Evolutionary conservation across 805 yeast genomes (phyloP), one percentile per base, ranked within the genome.

Genomic region (Priceomyces carsonii): DNA sequence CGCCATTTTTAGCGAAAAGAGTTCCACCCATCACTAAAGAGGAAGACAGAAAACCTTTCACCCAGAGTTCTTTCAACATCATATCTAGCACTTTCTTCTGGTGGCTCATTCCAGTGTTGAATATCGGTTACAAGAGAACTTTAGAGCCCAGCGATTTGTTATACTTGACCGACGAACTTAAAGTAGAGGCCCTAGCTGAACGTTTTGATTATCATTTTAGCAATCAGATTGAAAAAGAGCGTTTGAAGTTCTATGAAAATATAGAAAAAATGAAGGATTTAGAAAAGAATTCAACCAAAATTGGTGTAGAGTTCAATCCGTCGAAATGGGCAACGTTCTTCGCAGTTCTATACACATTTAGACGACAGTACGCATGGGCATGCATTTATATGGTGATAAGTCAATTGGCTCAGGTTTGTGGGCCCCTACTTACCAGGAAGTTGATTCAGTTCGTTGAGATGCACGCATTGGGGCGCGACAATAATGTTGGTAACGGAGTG

Each of bases 41-140:
- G 14, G 74, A 72, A 2, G 80, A 78, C 40, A 53, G 85, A 36
- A 50, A 37, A 9, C 50, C 45, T 4, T 79, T 63, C 49, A 84
- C 84, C 0, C 61, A 55, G 34, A 40, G 47, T 18, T 43, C 51
- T 8, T 63, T 71, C n/a, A 71, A 71, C 35, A 24, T 55, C 19
- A 5, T 79, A 8, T 66, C 71, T 10, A 60, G 59, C 44, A 31
- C 68, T 0, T 74, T 79, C 47, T 79, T 83, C 53, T 71, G 81
- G 77, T 85, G 91, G 90, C 57, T 85, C 29, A 49, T 60, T 18
- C 88, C 89, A 0, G 48, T 85, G 26, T 58, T 85, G 66, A 61
- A 57, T n/a, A 73, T 75, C 6, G 93, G 95, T 5, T 85, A 85
- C 56, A 80, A 77, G 55, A 68, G 93, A 51, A 82, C 90, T 0